Percentiles rank a stretch among this genome's conserved stretches.
Conservation (phyloP, 2,329 filamentous ascomycete genomes). For the Penicillium sp. region DNA sequence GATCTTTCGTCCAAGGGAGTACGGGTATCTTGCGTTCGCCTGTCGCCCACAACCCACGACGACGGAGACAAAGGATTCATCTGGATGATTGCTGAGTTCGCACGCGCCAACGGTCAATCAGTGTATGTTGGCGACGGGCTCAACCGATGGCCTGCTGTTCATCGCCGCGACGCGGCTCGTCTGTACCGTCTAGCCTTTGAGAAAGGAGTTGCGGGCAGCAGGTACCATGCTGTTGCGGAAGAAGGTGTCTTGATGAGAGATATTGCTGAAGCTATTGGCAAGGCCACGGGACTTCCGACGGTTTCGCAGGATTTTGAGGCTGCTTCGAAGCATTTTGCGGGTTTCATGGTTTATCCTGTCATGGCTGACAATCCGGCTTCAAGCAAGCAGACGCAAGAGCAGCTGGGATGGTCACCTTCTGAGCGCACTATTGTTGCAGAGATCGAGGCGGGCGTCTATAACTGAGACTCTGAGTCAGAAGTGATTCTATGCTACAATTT, state of each 20-base stretch:
- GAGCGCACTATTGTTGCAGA: constrained; percentile 30
- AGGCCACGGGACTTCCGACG: constrained; percentile 34
- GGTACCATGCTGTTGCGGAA: constrained; percentile 41
- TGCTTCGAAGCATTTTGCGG: constrained; percentile 30
- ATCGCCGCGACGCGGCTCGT: constrained; percentile 40
- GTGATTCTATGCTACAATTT: too few relatives aligned
- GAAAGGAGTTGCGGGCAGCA: constrained; percentile 35
- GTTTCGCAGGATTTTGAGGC: constrained; percentile 29
- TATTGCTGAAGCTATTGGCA: constrained; percentile 37
- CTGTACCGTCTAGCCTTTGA: constrained; percentile 42
- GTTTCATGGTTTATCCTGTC: constrained; percentile 27
- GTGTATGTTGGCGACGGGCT: constrained; percentile 39
- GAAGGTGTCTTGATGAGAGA: constrained; percentile 38
- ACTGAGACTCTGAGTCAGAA: not conserved
- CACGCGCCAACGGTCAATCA: constrained; percentile 27
- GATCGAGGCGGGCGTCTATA: constrained; percentile 27
- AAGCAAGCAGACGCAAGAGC: constrained; percentile 36
- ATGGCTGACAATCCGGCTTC: constrained; percentile 34
- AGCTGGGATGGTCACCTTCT: constrained; percentile 38
- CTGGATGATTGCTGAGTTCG: constrained; percentile 25
- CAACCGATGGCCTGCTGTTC: constrained; percentile 40
- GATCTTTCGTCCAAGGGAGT: constrained; percentile 29
- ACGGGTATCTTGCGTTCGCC: constrained; percentile 36
- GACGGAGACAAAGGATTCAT: constrained; percentile 35
- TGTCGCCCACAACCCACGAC: constrained; percentile 43